Conservation (phyloP, 2,329 filamentous ascomycete genomes). For the Aureobasidium sp. region DNA sequence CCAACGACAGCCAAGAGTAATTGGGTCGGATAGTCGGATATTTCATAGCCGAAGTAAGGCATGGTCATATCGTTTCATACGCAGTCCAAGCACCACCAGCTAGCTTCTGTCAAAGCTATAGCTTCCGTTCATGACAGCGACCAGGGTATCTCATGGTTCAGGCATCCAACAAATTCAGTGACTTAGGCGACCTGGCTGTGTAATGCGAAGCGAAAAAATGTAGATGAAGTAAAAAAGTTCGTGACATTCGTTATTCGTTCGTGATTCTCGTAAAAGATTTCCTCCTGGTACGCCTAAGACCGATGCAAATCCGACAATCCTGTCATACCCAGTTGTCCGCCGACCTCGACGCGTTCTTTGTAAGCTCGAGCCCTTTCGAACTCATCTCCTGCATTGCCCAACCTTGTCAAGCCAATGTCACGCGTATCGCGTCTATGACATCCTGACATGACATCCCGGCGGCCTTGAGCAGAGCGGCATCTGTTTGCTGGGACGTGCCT, state of each 20-base stretch:
- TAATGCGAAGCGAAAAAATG: not conserved
- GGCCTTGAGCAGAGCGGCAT: not conserved
- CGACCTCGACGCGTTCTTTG: not conserved
- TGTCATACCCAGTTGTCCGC: not conserved
- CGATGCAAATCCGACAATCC: not conserved
- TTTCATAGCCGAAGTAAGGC: not conserved
- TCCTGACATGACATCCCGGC: not conserved
- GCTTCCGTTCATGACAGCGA: not conserved
- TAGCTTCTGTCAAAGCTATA: constrained; percentile 2
- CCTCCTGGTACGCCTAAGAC: not conserved
- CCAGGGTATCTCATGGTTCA: not conserved
- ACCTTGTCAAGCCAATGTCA: not conserved
- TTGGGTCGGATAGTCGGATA: not conserved
- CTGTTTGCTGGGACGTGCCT: not conserved
- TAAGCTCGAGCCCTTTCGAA: not conserved
- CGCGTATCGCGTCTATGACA: not conserved
- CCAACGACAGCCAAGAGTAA: not conserved
- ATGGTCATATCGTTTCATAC: not conserved
- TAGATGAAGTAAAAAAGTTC: not conserved
- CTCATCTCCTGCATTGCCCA: not conserved
- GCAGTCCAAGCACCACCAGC: not conserved
- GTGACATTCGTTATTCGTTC: not conserved
- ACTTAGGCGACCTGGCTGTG: not conserved
- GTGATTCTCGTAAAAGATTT: not conserved
- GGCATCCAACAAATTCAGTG: not conserved